phyloP scores from a whole-genome alignment of 2,329 filamentous ascomycete genomes.

The Nannizziopsis barbatae region DNA sequence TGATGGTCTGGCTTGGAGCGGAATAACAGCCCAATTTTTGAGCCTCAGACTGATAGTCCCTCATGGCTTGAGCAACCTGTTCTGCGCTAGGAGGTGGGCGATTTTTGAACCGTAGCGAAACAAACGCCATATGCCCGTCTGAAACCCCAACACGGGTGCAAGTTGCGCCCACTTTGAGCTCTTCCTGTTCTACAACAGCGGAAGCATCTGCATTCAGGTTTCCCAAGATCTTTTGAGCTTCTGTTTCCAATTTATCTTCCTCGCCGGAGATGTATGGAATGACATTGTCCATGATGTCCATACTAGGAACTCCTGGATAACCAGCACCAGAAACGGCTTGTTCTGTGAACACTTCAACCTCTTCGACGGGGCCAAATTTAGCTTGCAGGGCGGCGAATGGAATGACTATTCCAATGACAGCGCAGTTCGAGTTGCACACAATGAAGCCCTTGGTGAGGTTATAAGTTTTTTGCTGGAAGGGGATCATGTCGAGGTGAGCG shows the following conservation, averaged over 20 bases:
- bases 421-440: slow-evolving; percentile 97
- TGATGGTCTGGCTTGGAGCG: slow-evolving; percentile 68
- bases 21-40: slow-evolving; percentile 76
- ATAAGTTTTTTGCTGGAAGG: slow-evolving; percentile 69
- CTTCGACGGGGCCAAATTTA: slow-evolving; percentile 65
- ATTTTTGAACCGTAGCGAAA: slow-evolving; percentile 70
- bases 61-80: slow-evolving; percentile 66
- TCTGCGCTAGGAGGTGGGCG: slow-evolving; percentile 63
- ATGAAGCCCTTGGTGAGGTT: slow-evolving; percentile 74
- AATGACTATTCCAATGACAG: slow-evolving; percentile 90
- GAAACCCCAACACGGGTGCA: slow-evolving; percentile 93
- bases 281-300: slow-evolving; percentile 95
- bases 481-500: slow-evolving; percentile 72
- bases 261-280: slow-evolving; percentile 88
- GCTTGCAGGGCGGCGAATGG: slow-evolving; percentile 84
- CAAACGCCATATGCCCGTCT: slow-evolving; percentile 91
- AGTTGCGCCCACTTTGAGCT: slow-evolving; percentile 67
- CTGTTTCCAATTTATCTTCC: slow-evolving; percentile 91
- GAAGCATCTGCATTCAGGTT: slow-evolving; percentile 58
- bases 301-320: slow-evolving; percentile 58
- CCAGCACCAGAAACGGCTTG: slow-evolving; percentile 91
- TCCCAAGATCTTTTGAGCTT: slow-evolving; percentile 90
- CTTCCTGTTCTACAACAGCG: slow-evolving; percentile 62
- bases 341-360: slow-evolving; percentile 82
- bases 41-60: slow-evolving; percentile 70